Evolutionary conservation across 1,139 yeast species (phyloP), one percentile per base, ranked within the genome.

Genomic region (Hansenula sp.): DNA sequence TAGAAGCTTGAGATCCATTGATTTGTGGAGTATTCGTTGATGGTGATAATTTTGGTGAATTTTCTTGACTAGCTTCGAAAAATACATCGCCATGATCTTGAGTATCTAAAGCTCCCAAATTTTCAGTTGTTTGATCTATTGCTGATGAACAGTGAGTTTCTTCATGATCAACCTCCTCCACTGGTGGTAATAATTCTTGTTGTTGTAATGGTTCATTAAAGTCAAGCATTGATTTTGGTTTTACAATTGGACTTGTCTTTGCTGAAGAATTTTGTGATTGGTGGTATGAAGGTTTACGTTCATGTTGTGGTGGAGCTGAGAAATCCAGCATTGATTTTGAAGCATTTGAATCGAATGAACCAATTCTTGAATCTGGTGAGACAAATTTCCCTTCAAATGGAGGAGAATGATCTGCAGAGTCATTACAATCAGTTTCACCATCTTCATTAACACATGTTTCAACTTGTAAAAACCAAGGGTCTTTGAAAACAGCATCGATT

Each of bases 371-470:
- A 24, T 16, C 27, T 9, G 27, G 11, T 10, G 19, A 3, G 13
- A 17, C 33, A 33, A 16, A 24, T 10, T 18, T 17, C 6, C 19
- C 25, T 19, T 16, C 41, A 25, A 43, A 41, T 5, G 40, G 11
- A 33, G 13, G 24, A 10, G 36, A 31, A 21, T 21, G 25, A 21
- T 5, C 25, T 9, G 25, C 25, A 5, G 11, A 11, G 11, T n/a
- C 6, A 28, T n/a, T 24, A 11, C 36, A 41, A 2, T 21, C 38
- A 11, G 76, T 80, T 47, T 76, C 79, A 1, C 69, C 70, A 46
- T 67, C 67, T 56, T 81, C 87, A 52, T 74, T 73, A 18, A 77
- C 52, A 59, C 93, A 84, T 71, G 79, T 77, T 50, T 79, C 87
- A 44, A 83, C 65, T 12, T 65, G 51, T 39, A 64, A 67, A 60